Percentiles rank a stretch among this genome's conserved stretches.
phyloP scores from a whole-genome alignment of 2,329 filamentous ascomycete genomes.

The Exophiala xenobiotica region DNA sequence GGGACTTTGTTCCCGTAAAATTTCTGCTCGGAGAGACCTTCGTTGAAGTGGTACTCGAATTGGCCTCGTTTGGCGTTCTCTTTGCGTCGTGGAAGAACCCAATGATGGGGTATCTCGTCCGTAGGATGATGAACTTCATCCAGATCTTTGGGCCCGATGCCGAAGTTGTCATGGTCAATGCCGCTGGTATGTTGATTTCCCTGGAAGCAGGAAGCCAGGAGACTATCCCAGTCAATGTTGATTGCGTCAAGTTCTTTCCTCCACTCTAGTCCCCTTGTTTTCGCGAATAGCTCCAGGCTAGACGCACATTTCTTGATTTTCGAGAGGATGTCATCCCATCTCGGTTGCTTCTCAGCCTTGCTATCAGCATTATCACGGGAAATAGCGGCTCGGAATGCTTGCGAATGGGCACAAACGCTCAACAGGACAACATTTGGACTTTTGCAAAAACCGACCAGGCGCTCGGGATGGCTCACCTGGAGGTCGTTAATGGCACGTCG shows the following conservation, averaged over 20 bases:
- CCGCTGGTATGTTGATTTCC: not conserved
- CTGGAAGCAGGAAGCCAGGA: constrained; percentile 10
- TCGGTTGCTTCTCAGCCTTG: not conserved
- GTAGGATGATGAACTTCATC: constrained; percentile 6
- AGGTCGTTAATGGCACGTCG: constrained; percentile 5
- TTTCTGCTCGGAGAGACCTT: constrained; percentile 1
- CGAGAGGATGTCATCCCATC: constrained; percentile 8
- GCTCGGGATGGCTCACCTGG: not conserved
- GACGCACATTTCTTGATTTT: constrained; percentile 8
- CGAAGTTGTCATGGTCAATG: constrained; percentile 8
- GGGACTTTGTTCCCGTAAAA: not conserved
- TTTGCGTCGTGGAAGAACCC: constrained; percentile 8
- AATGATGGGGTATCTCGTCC: constrained; percentile 13
- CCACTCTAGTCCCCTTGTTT: constrained; percentile 14
- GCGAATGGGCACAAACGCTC: constrained; percentile 23
- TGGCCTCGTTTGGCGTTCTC: not conserved
- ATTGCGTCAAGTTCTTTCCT: not conserved
- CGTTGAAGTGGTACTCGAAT: constrained; percentile 13
- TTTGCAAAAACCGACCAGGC: constrained; percentile 10
- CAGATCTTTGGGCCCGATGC: constrained; percentile 12
- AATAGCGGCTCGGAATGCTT: constrained; percentile 15
- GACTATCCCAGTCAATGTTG: constrained; percentile 8
- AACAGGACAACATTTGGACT: constrained; percentile 14
- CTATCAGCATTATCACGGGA: constrained; percentile 6
- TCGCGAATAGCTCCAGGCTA: constrained; percentile 25